A percentile compares a stretch with the other conserved stretches of the same genome.
Conservation (phyloP, 768 basidiomycete species). For the Lepiota subincarnata region DNA sequence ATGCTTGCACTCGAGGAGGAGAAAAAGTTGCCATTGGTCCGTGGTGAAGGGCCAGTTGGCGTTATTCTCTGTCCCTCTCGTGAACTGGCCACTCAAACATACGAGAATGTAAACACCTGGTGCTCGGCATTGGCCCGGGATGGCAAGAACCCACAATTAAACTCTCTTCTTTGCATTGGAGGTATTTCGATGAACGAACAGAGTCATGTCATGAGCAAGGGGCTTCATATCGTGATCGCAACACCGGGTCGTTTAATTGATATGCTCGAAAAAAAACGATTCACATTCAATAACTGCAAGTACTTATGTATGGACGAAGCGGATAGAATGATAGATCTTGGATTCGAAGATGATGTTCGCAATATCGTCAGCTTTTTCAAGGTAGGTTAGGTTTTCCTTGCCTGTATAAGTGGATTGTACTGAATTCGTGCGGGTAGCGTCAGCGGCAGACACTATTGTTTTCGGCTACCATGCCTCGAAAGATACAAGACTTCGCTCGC, state of each 20-base stretch:
- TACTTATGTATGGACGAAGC: slow-evolving; percentile 99
- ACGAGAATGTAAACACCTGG: slow-evolving; percentile 90
- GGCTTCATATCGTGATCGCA: slow-evolving; percentile 93
- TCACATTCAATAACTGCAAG: slow-evolving; percentile 92
- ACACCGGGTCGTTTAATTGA: slow-evolving; percentile 97
- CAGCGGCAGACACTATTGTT: slow-evolving; percentile 97
- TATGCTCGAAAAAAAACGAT: slow-evolving; percentile 93
- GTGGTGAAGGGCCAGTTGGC: slow-evolving; percentile 97
- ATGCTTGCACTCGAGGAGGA: slow-evolving; percentile 97
- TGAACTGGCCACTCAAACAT: slow-evolving; percentile 95
- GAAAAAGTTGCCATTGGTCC: slow-evolving; percentile 79
- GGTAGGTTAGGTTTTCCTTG: slow-evolving; percentile 37
- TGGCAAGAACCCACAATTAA: slow-evolving; percentile 78
- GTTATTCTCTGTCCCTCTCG: slow-evolving; percentile 95
- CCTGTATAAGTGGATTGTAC: background rate
- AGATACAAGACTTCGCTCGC: slow-evolving; percentile 98
- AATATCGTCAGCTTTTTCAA: slow-evolving; percentile 99
- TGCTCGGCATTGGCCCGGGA: slow-evolving; percentile 76
- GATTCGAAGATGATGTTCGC: slow-evolving; percentile 97
- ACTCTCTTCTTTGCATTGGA: slow-evolving; percentile 90
- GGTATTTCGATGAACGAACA: slow-evolving; percentile 99
- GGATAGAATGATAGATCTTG: slow-evolving; percentile 98
- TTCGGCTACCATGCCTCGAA: slow-evolving; percentile 98
- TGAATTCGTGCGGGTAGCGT: slow-evolving; percentile 42
- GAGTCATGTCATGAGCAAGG: slow-evolving; percentile 83